Evolutionary conservation across 495 filamentous ascomycete genomes (phyloP), one percentile per base, ranked within the genome.

Genomic region (Cenococcum geophilum): DNA sequence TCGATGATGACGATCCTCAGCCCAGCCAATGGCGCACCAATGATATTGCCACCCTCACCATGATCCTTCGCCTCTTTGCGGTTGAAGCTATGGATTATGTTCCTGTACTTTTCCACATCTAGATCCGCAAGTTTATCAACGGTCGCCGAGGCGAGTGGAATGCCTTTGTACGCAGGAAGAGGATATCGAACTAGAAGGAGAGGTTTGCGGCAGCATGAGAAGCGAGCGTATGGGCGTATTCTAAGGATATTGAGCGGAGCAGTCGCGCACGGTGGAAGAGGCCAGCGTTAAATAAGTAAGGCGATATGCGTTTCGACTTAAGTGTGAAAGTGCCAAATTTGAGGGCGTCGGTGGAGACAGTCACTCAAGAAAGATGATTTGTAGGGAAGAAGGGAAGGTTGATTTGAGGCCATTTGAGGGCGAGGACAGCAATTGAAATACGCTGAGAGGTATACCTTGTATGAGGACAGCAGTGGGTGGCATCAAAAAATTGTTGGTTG

Each of bases 231-330:
- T 84, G 79, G 6, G 92, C 92, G 72, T 91, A 97, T 47, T 92
- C 90, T 47, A 81, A 77, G 58, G 85, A 80, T 62, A 93, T 83
- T 60, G 89, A 82, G 59, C 80, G 78, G 59, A 93, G 82, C 20
- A 95, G 82, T 60, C 83, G 76, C 25, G 84, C 87, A 22, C 82
- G 83, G 77, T 91, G 86, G 77, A 97, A 91, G 66, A 86, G 82
- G 35, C 89, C 90, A 18, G 91, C 89, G 75, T 93, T 95, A 86
- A 97, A 95, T 82, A 98, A 97, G 83, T 97, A 97, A n/a, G 93
- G 92, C 6, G 91, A 96, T 69, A 85, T 81, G 64, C 93, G 91
- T 66, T 87, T 86, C 58, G 92, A 96, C 75, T 98, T 98, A 64
- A 98, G 80, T 58, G 83, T 85, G 79, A 86, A 97, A 68, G 80